phyloP scores from a whole-genome alignment of 2,329 filamentous ascomycete species.

The Drechmeria coniospora region DNA sequence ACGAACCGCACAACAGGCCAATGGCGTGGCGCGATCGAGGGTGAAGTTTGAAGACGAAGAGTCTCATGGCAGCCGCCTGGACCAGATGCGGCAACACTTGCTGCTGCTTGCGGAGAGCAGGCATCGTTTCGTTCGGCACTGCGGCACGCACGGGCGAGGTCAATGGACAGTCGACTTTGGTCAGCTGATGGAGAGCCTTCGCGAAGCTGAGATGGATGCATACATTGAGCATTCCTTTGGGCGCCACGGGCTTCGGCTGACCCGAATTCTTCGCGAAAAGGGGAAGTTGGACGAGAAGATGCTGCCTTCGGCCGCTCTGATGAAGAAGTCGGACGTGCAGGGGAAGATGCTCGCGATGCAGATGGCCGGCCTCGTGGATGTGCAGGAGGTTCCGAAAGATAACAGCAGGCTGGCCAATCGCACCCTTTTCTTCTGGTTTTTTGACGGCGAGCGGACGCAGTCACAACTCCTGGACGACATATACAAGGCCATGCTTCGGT shows the following conservation, averaged over 20 bases:
- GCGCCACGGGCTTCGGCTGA: conserved; percentile 61
- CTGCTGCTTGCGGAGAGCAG: conserved; percentile 54
- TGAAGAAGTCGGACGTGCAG: conserved; percentile 74
- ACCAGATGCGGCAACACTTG: conserved; percentile 58
- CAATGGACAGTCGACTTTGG: conserved; percentile 78
- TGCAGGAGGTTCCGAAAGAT: conserved; percentile 89
- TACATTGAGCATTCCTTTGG: conserved; percentile 68
- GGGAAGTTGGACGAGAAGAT: conserved; percentile 94
- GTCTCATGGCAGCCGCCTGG: conserved; percentile 30
- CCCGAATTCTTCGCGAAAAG: conserved; percentile 69
- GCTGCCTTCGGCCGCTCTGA: conserved; percentile 62
- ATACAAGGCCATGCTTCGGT: conserved; percentile 81
- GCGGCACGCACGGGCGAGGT: conserved; percentile 44
- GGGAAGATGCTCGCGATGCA: conserved; percentile 76
- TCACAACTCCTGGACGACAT: conserved; percentile 60
- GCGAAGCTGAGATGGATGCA: conserved; percentile 65
- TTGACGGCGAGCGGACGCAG: conserved; percentile 59
- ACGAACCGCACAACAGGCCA: conserved; percentile 15
- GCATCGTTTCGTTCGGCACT: conserved; percentile 52
- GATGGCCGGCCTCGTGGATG: conserved; percentile 70
- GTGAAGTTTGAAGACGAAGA: conserved; percentile 37
- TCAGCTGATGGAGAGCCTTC: conserved; percentile 53
- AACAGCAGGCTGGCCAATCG: conserved; percentile 65
- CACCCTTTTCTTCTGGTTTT: conserved; percentile 86
- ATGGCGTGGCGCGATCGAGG: conserved; percentile 21